Conservation (phyloP, 768 basidiomycete genomes). For the Suillus brevipes region DNA sequence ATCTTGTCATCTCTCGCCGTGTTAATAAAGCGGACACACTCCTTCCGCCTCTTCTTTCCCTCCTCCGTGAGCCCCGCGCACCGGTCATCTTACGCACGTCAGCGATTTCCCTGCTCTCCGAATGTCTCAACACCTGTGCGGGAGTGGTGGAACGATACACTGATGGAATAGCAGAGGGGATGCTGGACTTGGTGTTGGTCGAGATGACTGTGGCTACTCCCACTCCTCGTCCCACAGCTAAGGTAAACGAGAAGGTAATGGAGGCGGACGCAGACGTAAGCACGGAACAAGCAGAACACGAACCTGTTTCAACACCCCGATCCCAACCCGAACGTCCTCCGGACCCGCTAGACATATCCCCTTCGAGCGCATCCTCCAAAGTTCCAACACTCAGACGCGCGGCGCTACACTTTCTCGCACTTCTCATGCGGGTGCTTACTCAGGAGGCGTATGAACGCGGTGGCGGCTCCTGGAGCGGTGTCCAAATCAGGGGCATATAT, state of each 20-base stretch:
- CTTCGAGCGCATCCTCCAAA: constrained; percentile 45
- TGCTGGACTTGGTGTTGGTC: constrained; percentile 76
- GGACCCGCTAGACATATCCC: constrained; percentile 3
- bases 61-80: constrained; percentile 57
- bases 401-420: constrained; percentile 77
- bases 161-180: constrained; percentile 59
- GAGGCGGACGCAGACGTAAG: constrained; percentile 12
- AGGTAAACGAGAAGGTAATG: constrained; percentile 6
- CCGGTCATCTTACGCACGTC: constrained; percentile 77
- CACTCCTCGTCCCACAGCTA: constrained; percentile 20
- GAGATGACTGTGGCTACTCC: constrained; percentile 41
- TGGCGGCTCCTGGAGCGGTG: constrained; percentile 16
- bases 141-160: constrained; percentile 64
- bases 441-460: constrained; percentile 46
- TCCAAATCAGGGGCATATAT: neutral
- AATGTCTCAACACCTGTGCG: constrained; percentile 65
- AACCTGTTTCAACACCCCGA: constrained; percentile 47
- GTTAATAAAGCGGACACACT: constrained; percentile 58
- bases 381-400: constrained; percentile 83
- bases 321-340: neutral
- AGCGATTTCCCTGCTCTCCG: constrained; percentile 68
- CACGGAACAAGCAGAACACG: constrained; percentile 46
- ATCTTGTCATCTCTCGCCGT: constrained; percentile 4
- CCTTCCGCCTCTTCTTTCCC: constrained; percentile 67
- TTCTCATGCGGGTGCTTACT: constrained; percentile 63